phyloP scores from a whole-genome alignment of 2,329 filamentous ascomycete species.

The Acrocalymma vagum region DNA sequence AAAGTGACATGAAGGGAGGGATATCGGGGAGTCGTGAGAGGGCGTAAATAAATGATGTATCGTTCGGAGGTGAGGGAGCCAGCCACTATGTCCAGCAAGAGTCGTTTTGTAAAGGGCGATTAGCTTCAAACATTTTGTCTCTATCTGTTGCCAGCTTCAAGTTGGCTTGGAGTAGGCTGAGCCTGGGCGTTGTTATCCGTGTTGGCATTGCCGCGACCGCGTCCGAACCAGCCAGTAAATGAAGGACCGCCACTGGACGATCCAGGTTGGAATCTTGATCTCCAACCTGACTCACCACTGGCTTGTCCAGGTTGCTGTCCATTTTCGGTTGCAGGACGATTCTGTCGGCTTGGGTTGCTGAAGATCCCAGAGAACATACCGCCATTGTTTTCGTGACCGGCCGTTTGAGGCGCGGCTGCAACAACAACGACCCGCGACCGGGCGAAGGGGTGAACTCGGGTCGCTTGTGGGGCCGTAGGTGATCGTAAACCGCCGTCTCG shows the following conservation, averaged over 20 bases:
- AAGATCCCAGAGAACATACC: constrained; percentile 34
- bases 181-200: constrained; percentile 20
- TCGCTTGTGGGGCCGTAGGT: constrained; percentile 40
- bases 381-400: constrained; percentile 23
- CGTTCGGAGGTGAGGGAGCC: neutral
- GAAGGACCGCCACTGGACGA: constrained; percentile 15
- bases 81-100: neutral
- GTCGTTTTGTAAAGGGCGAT: neutral
- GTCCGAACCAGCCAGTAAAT: constrained; percentile 38
- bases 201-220: constrained; percentile 29
- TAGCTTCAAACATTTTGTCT: neutral
- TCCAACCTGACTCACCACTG: constrained; percentile 27
- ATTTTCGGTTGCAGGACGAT: constrained; percentile 22
- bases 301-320: constrained; percentile 17
- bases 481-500: constrained; percentile 37
- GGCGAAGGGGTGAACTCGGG: constrained; percentile 40
- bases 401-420: constrained; percentile 17
- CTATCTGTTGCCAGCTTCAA: constrained; percentile 46
- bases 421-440: constrained; percentile 42
- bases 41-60: neutral
- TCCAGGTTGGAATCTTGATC: constrained; percentile 26
- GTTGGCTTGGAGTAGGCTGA: constrained; percentile 44
- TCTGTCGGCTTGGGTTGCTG: constrained; percentile 33
- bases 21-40: neutral
- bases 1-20: no score